phyloP scores from a whole-genome alignment of 1,284 basidiomycete genomes.

The Malassezia slooffiae region DNA sequence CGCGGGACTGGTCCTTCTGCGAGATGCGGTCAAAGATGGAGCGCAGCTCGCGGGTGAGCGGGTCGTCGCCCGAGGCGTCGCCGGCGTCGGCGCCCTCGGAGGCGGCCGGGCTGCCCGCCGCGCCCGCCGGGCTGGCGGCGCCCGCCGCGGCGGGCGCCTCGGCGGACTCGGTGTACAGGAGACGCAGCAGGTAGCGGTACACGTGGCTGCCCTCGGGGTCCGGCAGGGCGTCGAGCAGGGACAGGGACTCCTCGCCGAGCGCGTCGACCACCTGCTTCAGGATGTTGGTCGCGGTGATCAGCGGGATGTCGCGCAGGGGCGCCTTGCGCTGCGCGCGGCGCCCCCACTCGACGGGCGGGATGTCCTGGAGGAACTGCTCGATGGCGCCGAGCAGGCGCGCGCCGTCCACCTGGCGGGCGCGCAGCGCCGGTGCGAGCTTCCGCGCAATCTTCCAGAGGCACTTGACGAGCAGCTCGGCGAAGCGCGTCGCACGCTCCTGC shows the following conservation, averaged over 20 bases:
- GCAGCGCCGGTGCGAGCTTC: constrained; percentile 80
- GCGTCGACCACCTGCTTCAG: constrained; percentile 47
- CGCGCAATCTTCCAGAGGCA: constrained; percentile 97
- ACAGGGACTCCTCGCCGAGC: constrained; percentile 32
- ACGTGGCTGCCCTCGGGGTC: constrained; percentile 39
- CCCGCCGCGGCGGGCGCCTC: constrained; percentile 17
- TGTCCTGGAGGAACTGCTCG: constrained; percentile 82
- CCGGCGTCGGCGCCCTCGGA: constrained; percentile 2
- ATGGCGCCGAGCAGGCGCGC: constrained; percentile 83
- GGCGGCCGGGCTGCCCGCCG: constrained; percentile 6
- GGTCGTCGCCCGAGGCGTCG: constrained; percentile 53
- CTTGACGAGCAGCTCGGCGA: constrained; percentile 91
- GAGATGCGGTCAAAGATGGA: constrained; percentile 81
- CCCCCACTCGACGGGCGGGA: constrained; percentile 92
- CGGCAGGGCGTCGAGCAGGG: constrained; percentile 31
- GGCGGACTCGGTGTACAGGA: constrained; percentile 26
- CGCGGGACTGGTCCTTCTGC: constrained; percentile 65
- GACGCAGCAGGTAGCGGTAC: constrained; percentile 37
- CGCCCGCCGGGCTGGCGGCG: constrained; percentile 60
- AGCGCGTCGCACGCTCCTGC: constrained; percentile 55
- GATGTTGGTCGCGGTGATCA: constrained; percentile 74
- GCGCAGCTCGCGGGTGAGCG: constrained; percentile 63
- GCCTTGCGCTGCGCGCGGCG: constrained; percentile 76
- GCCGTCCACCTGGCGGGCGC: constrained; percentile 67
- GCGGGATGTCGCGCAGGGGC: constrained; percentile 89